Conservation (phyloP, 768 basidiomycete species). For the Cystofilobasidium bisporidii region DNA sequence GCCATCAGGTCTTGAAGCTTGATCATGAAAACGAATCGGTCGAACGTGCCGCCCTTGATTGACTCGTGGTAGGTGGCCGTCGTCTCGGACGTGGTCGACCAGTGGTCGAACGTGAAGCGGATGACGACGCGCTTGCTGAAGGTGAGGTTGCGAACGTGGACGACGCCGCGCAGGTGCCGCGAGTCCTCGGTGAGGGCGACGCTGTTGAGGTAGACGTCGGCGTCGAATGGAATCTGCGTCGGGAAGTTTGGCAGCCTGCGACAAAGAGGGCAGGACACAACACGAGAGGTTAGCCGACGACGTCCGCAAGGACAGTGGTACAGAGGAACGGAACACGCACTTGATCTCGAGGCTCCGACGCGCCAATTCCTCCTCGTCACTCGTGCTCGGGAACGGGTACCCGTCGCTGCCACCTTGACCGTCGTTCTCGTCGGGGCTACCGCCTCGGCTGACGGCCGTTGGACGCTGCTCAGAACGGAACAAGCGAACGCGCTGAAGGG, state of each 20-base stretch:
- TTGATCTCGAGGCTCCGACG: slow-evolving; percentile 11
- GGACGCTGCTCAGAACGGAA: slow-evolving; percentile 94
- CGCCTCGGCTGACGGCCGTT: slow-evolving; percentile 79
- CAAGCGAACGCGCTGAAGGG: slow-evolving; percentile 68
- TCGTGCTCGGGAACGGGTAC: slow-evolving; percentile 42
- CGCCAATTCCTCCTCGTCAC: slow-evolving; percentile 31
- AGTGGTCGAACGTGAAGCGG: slow-evolving; percentile 84
- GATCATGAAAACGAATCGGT: slow-evolving; percentile 68
- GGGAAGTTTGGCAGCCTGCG: slow-evolving; percentile 29
- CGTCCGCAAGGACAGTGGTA: background rate
- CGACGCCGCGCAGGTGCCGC: slow-evolving; percentile 54
- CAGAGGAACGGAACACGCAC: slow-evolving; percentile 30
- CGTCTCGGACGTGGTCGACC: slow-evolving; percentile 95
- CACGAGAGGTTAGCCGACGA: background rate
- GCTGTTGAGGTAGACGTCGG: slow-evolving; percentile 44
- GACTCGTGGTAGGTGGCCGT: slow-evolving; percentile 58
- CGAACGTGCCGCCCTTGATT: slow-evolving; percentile 44
- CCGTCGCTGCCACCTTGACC: slow-evolving; percentile 39
- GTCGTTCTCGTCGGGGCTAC: slow-evolving; percentile 66
- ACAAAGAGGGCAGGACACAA: slow-evolving; percentile 36
- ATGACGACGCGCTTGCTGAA: slow-evolving; percentile 80
- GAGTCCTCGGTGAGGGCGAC: slow-evolving; percentile 43
- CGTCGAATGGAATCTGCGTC: slow-evolving; percentile 29
- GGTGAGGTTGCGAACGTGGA: slow-evolving; percentile 73
- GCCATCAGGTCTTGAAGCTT: slow-evolving; percentile 66